Evolutionary conservation across 371 early-diverging fungal species (phyloP), one percentile per base, ranked within the genome.

Genomic region (Mucor racemosus): DNA sequence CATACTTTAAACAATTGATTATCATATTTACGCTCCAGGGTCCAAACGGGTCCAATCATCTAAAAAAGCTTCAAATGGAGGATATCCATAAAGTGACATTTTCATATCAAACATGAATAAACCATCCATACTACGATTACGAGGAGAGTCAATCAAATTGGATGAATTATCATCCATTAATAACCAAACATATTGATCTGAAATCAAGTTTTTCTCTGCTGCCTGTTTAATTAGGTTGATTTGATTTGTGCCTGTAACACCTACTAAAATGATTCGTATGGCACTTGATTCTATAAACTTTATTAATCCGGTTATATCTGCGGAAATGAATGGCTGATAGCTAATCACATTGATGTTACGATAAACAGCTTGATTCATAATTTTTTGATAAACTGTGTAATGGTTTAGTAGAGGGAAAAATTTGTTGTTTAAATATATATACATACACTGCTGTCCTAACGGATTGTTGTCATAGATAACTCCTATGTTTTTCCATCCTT

Each of bases 91-190:
- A n/a, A 81, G 63, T 3, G 77, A 69, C 31, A 81, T 77, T 62
- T 82, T 76, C 56, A 79, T 84, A 54, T 82, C 83, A 70, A 86
- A 84, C 72, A 79, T 73, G 54, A 86, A 78, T 15, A 80, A 55
- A 0, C 84, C 84, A 21, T 68, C 67, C 17, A 68, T 34, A 11
- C 21, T 38, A 4, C 68, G 60, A 35, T 26, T 26, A 38, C 21
- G 13, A 66, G 31, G 14, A 70, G 65, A 74, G 0, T 58, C 36
- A 39, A 72, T 50, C 40, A 84, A 48, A 33, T 68, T 60, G 11
- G 70, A 59, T 6, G 81, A 72, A 44, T 77, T 66, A 13, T 84
- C 76, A 8, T 77, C 81, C 60, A 79, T 74, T 0, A 80, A 40
- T 0, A 86, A 46, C 86, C 86, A 84, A 26, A 79, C 84, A 44